Evolutionary conservation across 495 filamentous ascomycete genomes (phyloP), one percentile per base, ranked within the genome.

Genomic region (Copromyces sp.): DNA sequence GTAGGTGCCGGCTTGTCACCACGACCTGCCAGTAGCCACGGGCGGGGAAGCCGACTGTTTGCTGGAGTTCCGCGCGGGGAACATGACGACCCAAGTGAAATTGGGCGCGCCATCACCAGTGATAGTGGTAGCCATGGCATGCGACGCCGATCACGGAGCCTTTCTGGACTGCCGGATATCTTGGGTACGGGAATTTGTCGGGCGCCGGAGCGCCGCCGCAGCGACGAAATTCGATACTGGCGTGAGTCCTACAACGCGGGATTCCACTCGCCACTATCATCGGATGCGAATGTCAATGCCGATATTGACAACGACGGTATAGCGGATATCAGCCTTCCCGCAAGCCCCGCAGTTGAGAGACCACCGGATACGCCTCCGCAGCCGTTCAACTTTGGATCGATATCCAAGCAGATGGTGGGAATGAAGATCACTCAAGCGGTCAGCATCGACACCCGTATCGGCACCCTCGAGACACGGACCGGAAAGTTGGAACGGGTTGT

Each of bases 201-300:
- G 14, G 72, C 72, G 2, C 78, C 71, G 12, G 74, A 77, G 14
- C 82, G 87, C 42, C 82, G 86, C 45, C 81, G 86, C 17, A 88
- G 86, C 73, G 87, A 88, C 53, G 87, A 89, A 76, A 87, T 88
- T 35, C 85, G 85, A 29, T 87, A 85, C 73, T 88, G 86, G 86
- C 81, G 86, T 53, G 84, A 86, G 76, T 87, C 85, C 32, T 86
- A 85, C 73, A 82, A 84, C 39, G 80, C 80, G 9, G 81, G 80
- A 1, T 79, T 83, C 61, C 74, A 84, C 71, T 88, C 86, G 8
- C 83, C 85, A 16, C 74, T 86, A 68, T 83, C 84, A 37, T 86
- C 84, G 5, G 83, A 82, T 29, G 79, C 80, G 9, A 82, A 74
- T 9, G 77, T 76, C n/a, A 79, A 82, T 61, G 72, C 68, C 68